phyloP scores from a whole-genome alignment of 495 filamentous ascomycete genomes.

The Talaromyces stipitatus region DNA sequence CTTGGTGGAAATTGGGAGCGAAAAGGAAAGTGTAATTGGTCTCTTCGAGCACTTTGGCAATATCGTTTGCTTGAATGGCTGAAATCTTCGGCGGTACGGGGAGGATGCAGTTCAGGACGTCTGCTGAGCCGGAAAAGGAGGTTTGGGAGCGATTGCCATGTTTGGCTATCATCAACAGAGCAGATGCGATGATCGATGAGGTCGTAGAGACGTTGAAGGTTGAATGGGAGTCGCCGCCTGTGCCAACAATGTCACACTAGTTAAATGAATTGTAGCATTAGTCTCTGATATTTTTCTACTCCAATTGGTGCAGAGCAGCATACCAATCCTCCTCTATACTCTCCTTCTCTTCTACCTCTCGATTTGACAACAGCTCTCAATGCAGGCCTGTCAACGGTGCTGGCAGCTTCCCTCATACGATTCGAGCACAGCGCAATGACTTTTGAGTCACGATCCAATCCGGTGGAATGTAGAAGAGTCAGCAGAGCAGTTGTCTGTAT shows the following conservation, averaged over 20 bases:
- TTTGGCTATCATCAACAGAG: slow-evolving; percentile 75
- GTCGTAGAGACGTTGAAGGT: slow-evolving; percentile 98
- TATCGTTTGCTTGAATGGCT: slow-evolving; percentile 60
- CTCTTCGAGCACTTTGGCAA: slow-evolving; percentile 59
- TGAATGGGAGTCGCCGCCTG: slow-evolving; percentile 90
- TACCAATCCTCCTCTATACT: slow-evolving; percentile 65
- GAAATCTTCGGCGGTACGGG: slow-evolving; percentile 65
- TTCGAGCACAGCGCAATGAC: slow-evolving; percentile 72
- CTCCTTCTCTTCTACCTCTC: slow-evolving; percentile 53
- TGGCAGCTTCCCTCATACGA: slow-evolving; percentile 62
- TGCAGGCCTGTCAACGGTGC: slow-evolving; percentile 51
- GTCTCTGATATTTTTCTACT: not conserved
- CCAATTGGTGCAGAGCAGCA: slow-evolving; percentile 11
- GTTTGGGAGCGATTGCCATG: slow-evolving; percentile 96
- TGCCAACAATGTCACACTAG: slow-evolving; percentile 95
- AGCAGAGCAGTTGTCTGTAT: slow-evolving; percentile 80
- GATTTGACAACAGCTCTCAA: slow-evolving; percentile 50
- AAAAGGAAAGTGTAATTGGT: slow-evolving; percentile 95
- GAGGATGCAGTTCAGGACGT: slow-evolving; percentile 67
- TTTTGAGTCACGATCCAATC: slow-evolving; percentile 64
- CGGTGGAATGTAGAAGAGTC: slow-evolving; percentile 82
- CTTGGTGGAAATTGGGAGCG: slow-evolving; percentile 92
- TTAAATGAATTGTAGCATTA: slow-evolving; percentile 2
- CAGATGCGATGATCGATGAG: slow-evolving; percentile 82
- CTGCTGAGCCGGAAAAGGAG: slow-evolving; percentile 90